These are phyloP conservation scores for Grigorovia transvaalensis DNA, from an alignment of 805 yeast species.

Conservation along the genomic window DNA sequence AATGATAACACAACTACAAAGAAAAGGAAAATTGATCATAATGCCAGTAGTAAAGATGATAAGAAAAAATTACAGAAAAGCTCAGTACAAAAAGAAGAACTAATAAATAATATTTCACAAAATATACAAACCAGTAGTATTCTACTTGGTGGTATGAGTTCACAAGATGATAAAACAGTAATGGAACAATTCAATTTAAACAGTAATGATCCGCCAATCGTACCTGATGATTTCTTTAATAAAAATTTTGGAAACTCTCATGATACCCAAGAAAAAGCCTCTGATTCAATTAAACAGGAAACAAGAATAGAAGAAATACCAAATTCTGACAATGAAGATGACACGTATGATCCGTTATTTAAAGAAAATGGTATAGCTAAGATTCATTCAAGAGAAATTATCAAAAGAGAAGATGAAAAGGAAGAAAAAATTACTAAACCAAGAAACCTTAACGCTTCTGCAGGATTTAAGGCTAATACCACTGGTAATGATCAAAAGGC, in stretches of 20 bases:
- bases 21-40: no score
- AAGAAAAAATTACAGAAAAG: no score
- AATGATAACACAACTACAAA: no score
- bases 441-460: no score
- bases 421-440: background rate
- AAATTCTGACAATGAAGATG: background rate
- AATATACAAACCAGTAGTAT: background rate
- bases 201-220: background rate
- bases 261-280: background rate
- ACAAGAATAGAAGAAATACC: background rate
- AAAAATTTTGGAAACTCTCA: background rate
- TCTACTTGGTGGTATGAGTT: background rate
- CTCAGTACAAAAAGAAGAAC: background rate
- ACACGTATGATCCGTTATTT: background rate
- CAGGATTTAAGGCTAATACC: no score
- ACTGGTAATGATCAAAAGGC: no score
- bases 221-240: background rate
- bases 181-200: background rate
- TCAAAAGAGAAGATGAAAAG: background rate
- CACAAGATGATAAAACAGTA: background rate
- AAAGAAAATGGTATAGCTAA: background rate
- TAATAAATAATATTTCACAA: background rate
- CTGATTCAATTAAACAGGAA: background rate
- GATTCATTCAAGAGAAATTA: background rate
- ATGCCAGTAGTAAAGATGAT: no score